These are phyloP conservation scores for Pyrenula massariospora DNA, from an alignment of 495 filamentous ascomycete species.

Conservation along the genomic window DNA sequence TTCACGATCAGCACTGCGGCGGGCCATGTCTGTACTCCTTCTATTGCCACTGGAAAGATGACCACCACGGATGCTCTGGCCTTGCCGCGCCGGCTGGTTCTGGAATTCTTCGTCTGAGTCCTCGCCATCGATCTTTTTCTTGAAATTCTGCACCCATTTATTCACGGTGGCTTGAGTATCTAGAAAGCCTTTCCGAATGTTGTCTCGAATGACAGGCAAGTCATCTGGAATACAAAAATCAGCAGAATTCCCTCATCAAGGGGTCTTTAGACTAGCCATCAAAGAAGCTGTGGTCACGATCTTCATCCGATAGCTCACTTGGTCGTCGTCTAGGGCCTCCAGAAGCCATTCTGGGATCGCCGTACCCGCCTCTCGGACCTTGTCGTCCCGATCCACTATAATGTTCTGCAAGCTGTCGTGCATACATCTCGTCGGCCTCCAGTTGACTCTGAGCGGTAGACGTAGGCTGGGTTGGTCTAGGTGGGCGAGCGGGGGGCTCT, in stretches of 20 bases:
- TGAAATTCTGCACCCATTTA: slow-evolving; percentile 78
- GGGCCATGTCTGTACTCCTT: slow-evolving; percentile 44
- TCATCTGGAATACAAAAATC: slow-evolving; percentile 50
- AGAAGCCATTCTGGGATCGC: slow-evolving; percentile 24
- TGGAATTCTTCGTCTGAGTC: slow-evolving; percentile 45
- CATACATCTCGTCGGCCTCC: slow-evolving; percentile 86
- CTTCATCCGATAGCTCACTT: slow-evolving; percentile 36
- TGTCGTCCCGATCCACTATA: slow-evolving; percentile 48
- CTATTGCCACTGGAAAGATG: slow-evolving; percentile 15
- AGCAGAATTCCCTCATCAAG: background rate
- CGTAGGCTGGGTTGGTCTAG: slow-evolving; percentile 43
- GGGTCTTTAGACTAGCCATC: slow-evolving; percentile 43
- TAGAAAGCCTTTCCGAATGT: slow-evolving; percentile 85
- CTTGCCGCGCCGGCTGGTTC: slow-evolving; percentile 22
- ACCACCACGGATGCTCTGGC: slow-evolving; percentile 33
- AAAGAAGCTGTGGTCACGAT: slow-evolving; percentile 75
- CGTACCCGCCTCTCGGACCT: slow-evolving; percentile 30
- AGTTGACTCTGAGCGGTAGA: slow-evolving; percentile 64
- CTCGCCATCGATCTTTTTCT: slow-evolving; percentile 83
- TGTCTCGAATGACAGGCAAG: slow-evolving; percentile 84
- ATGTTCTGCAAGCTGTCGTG: slow-evolving; percentile 84
- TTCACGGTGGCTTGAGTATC: slow-evolving; percentile 92
- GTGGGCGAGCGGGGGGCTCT: slow-evolving; percentile 54
- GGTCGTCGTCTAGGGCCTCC: slow-evolving; percentile 17
- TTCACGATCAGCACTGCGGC: slow-evolving; percentile 70